These are phyloP conservation scores for Phytophthora pini DNA, from an alignment of 352 stramenopile species.

Conservation along the genomic window DNA sequence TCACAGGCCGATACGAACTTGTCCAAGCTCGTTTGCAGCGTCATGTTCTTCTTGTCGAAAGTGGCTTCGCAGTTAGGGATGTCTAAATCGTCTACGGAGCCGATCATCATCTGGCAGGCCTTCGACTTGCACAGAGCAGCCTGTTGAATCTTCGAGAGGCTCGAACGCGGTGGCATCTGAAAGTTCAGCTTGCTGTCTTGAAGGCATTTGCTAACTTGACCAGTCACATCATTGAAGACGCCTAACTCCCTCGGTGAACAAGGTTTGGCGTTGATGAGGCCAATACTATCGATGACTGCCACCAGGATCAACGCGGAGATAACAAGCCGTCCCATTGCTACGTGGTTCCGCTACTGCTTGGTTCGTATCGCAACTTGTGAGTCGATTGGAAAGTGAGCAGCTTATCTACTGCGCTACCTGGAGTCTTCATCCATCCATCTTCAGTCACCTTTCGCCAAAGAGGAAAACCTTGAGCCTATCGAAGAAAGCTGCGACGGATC, in stretches of 20 bases:
- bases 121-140: slow-evolving; percentile 49
- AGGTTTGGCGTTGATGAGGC: slow-evolving; percentile 8
- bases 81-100: slow-evolving; percentile 59
- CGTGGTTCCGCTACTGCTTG: slow-evolving; percentile 12
- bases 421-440: slow-evolving; percentile 31
- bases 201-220: slow-evolving; percentile 46
- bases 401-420: not conserved
- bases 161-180: slow-evolving; percentile 41
- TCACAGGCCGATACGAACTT: slow-evolving; percentile 55
- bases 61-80: slow-evolving; percentile 55
- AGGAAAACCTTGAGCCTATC: slow-evolving; percentile 52
- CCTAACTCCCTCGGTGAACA: slow-evolving; percentile 49
- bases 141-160: slow-evolving; percentile 39
- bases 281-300: slow-evolving; percentile 7
- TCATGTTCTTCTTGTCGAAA: slow-evolving; percentile 59
- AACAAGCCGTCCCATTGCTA: slow-evolving; percentile 19
- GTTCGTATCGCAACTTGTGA: slow-evolving; percentile 21
- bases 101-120: slow-evolving; percentile 61
- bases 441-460: slow-evolving; percentile 30
- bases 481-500: slow-evolving; percentile 39
- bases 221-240: slow-evolving; percentile 54
- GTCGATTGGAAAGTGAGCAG: slow-evolving; percentile 31
- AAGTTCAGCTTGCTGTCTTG: slow-evolving; percentile 50
- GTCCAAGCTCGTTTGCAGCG: slow-evolving; percentile 56
- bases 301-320: slow-evolving; percentile 19